Conservation (phyloP, 2,329 filamentous ascomycete species). For the Ophiocordyceps camponoti-rufipedis region DNA sequence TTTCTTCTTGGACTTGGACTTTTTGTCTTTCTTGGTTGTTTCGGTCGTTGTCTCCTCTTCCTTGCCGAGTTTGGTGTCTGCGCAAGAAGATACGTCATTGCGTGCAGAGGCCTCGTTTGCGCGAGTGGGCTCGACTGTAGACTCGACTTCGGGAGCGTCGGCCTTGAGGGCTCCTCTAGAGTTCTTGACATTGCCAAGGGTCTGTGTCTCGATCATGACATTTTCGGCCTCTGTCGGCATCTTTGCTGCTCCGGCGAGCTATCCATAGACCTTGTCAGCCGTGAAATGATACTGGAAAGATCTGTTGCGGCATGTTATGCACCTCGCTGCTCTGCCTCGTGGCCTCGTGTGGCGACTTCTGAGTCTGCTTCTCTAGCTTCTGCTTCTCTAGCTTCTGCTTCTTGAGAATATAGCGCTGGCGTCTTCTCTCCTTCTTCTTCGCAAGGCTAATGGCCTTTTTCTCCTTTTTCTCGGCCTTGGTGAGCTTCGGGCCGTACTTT, state of each 20-base stretch:
- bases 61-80: conserved; percentile 2
- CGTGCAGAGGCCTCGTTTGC: conserved; percentile 10
- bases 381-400: conserved; percentile 20
- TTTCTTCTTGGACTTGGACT: neutral
- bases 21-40: conserved; percentile 8
- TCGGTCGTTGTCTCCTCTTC: conserved; percentile 1
- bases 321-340: conserved; percentile 6
- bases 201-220: too few relatives aligned
- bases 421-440: conserved; percentile 19
- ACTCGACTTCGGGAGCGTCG: conserved; percentile 11
- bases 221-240: conserved; percentile 5
- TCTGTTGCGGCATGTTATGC: neutral
- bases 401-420: conserved; percentile 17
- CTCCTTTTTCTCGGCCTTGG: conserved; percentile 12
- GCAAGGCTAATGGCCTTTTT: conserved; percentile 10
- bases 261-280: neutral
- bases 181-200: conserved; percentile 2
- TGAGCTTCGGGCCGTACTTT: conserved; percentile 2
- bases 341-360: conserved; percentile 21
- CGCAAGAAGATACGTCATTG: conserved; percentile 6
- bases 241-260: neutral
- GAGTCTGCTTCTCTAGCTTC: too few relatives aligned
- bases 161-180: conserved; percentile 6
- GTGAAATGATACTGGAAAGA: neutral
- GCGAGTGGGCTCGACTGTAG: conserved; percentile 13